A percentile compares a stretch with the other conserved stretches of the same genome.
phyloP scores from a whole-genome alignment of 1,139 yeast genomes.

The Suhomyces choctaworum region DNA sequence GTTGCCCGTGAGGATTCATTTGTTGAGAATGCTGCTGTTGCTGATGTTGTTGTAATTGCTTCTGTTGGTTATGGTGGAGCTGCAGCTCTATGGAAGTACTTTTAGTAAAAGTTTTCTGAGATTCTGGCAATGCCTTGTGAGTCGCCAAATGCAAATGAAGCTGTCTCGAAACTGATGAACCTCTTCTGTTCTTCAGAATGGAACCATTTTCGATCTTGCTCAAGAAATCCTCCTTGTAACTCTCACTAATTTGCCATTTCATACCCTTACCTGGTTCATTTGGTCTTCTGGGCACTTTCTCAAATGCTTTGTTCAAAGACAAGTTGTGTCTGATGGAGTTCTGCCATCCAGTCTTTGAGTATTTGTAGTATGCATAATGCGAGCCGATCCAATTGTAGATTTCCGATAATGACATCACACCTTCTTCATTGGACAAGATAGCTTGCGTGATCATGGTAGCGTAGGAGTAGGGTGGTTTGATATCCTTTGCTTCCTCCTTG shows the following conservation, averaged over 20 bases:
- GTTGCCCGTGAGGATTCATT: constrained; percentile 21
- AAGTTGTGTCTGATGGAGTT: constrained; percentile 82
- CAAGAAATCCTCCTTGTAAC: constrained; percentile 80
- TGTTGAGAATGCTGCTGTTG: constrained; percentile 17
- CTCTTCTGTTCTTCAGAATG: constrained; percentile 71
- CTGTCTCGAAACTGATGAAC: constrained; percentile 76
- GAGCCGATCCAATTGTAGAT: constrained; percentile 87
- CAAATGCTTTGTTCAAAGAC: constrained; percentile 82
- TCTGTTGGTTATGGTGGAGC: constrained; percentile 19
- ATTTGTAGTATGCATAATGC: constrained; percentile 88
- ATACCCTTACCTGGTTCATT: constrained; percentile 98
- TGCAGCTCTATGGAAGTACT: constrained; percentile 23
- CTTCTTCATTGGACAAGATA: constrained; percentile 82
- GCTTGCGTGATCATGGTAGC: constrained; percentile 99
- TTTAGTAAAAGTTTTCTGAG: constrained; percentile 32
- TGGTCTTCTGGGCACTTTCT: constrained; percentile 91
- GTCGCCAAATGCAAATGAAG: constrained; percentile 73
- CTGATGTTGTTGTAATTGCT: constrained; percentile 18
- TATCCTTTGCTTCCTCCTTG: constrained; percentile 86
- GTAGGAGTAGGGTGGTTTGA: constrained; percentile 94
- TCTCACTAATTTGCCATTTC: constrained; percentile 96
- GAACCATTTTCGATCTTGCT: constrained; percentile 76
- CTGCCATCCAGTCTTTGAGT: constrained; percentile 93
- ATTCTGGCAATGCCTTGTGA: constrained; percentile 65
- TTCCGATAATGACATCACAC: constrained; percentile 85